Base-by-base conservation (phyloP, 73 alveolate species). In the Symbiodinium natans region DNA sequence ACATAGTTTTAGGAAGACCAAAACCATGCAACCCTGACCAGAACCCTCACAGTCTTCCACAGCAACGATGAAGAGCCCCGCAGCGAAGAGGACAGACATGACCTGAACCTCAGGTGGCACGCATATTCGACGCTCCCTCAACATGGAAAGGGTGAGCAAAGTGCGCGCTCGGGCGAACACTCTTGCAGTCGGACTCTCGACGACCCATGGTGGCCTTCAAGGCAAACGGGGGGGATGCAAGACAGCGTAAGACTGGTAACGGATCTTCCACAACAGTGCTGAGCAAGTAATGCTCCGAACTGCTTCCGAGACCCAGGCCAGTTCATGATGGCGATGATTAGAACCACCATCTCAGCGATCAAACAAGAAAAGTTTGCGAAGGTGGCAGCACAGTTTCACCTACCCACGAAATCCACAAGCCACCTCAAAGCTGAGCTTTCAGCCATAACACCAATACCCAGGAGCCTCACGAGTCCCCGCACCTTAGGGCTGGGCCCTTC, bases 11-110 rank as follows among this genome's bases (percentile, higher is more conserved):
- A n/a, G n/a, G n/a, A n/a, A n/a, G n/a, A n/a, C n/a, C n/a, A n/a
- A n/a, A n/a, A n/a, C n/a, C n/a, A n/a, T n/a, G n/a, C n/a, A n/a
- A n/a, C n/a, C n/a, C n/a, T n/a, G n/a, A n/a, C n/a, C n/a, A 6
- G 23, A 25, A 29, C 48, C 40, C 46, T 41, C 27, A 38, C 90
- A n/a, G 54, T 27, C 92, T 85, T 90, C 97, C 82, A 90, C 97
- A 38, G 97, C 97, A 33, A 90, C 97, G 77, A 90, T 90, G 52
- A 90, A 90, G n/a, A 90, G 97, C 40, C 97, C 97, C 10, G 88
- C 77, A 1, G 97, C 97, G 33, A 90, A 90, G 97, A 90, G 97
- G 10, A 90, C 88, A 8, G 97, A 90, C 97, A 90, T 90, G 31
- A 90, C 97, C 52, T 90, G 97, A 7, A 90, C 97, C 97, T 90